Evolutionary conservation across 176 grass and related monocot species (phyloP).

Genomic region (Thalia dealbata): DNA sequence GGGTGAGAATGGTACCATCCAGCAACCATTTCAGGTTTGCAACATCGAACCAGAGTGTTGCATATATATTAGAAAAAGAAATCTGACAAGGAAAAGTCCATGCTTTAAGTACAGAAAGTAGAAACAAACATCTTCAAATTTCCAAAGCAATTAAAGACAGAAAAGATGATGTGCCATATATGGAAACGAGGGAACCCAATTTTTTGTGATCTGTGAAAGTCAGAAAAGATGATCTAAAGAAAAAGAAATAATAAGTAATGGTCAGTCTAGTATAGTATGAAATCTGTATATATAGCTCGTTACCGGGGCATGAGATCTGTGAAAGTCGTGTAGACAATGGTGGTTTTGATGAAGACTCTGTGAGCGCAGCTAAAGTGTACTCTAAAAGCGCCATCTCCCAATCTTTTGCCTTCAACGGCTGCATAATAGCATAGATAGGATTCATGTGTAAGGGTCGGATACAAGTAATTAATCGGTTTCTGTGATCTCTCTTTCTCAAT

Average conservation of each 20-base stretch:
- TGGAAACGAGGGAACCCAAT: no score
- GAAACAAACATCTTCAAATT: no score
- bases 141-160: no score
- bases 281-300: neutral
- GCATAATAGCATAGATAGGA: constrained; percentile 5
- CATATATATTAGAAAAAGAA: no score
- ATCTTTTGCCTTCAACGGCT: constrained; percentile 68
- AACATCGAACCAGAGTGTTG: no score
- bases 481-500: no score
- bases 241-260: neutral
- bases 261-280: neutral
- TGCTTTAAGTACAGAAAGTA: no score
- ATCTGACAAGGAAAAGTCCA: no score
- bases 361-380: constrained; percentile 62
- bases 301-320: constrained; percentile 85
- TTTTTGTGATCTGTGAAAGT: no score
- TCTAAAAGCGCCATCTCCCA: constrained; percentile 92
- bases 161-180: no score
- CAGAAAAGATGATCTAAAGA: neutral
- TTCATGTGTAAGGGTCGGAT: neutral
- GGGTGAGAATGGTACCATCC: no score
- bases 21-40: no score
- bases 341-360: constrained; percentile 45
- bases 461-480: neutral
- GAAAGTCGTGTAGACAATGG: constrained; percentile 61